Evolutionary conservation across 495 filamentous ascomycete species (phyloP).

Genomic region (Jackrogersella minutella): DNA sequence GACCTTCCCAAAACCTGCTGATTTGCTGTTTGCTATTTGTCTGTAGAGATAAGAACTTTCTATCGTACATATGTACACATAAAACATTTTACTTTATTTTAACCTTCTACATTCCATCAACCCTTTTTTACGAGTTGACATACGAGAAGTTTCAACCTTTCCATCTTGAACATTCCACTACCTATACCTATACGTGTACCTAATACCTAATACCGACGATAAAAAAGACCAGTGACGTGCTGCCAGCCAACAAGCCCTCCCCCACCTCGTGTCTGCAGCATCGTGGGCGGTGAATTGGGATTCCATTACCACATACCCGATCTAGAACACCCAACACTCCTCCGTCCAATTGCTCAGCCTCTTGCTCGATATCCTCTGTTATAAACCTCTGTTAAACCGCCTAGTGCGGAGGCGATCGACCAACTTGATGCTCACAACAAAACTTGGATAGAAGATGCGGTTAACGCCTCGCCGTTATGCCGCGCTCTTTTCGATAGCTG

Average conservation of each 20-base stretch:
- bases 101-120: not conserved
- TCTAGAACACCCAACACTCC: constrained; percentile 13
- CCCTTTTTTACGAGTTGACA: not conserved
- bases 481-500: constrained; percentile 34
- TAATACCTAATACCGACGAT: not conserved
- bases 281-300: constrained; percentile 31
- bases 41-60: constrained; percentile 5
- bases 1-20: constrained; percentile 8
- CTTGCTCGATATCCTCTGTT: not conserved
- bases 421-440: constrained; percentile 28
- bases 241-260: constrained; percentile 24
- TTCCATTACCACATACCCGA: constrained; percentile 29
- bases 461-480: constrained; percentile 21
- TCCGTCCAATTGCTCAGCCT: constrained; percentile 8
- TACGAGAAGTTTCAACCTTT: constrained; percentile 3
- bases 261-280: constrained; percentile 40
- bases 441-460: constrained; percentile 28
- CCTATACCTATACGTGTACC: not conserved
- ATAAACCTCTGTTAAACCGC: constrained; percentile 13
- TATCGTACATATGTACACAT: constrained; percentile 3
- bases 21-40: constrained; percentile 11
- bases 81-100: not conserved
- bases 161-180: not conserved
- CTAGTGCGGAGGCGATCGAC: constrained; percentile 26
- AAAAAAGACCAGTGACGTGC: constrained; percentile 25